Evolutionary conservation across 2,329 filamentous ascomycete species (phyloP).

Genomic region (Paecilomyces sp.): DNA sequence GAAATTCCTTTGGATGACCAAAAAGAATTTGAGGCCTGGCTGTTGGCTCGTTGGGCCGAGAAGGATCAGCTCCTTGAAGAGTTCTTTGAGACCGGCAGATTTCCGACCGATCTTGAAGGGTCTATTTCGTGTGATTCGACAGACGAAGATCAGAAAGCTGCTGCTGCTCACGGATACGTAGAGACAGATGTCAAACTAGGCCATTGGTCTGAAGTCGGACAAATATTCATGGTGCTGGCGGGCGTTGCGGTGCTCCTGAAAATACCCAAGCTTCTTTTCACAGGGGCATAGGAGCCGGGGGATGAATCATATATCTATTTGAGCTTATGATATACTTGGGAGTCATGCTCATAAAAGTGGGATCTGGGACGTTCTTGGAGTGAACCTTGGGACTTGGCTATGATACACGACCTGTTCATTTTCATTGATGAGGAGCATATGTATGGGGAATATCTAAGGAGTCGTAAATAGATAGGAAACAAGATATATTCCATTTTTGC

Average conservation of each 20-base stretch:
- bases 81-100: conserved; percentile 68
- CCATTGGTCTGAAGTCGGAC: conserved; percentile 36
- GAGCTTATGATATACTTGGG: neutral
- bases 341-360: neutral
- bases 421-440: neutral
- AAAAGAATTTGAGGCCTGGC: conserved; percentile 74
- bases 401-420: neutral
- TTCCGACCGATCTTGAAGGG: conserved; percentile 61
- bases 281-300: conserved; percentile 5
- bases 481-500: neutral
- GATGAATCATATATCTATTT: conserved; percentile 1
- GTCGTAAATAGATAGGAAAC: neutral
- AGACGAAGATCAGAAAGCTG: conserved; percentile 18
- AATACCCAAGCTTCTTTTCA: conserved; percentile 17
- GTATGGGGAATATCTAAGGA: neutral
- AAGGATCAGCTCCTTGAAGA: conserved; percentile 86
- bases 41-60: conserved; percentile 79
- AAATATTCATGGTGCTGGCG: conserved; percentile 36
- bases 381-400: neutral
- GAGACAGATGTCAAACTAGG: conserved; percentile 36
- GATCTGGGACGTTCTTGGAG: neutral
- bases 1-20: conserved; percentile 73
- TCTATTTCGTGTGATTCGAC: conserved; percentile 39
- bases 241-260: conserved; percentile 26
- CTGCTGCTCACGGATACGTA: conserved; percentile 31